Evolutionary conservation across 2,329 filamentous ascomycete species (phyloP).

Genomic region (Aspergillus sp.): DNA sequence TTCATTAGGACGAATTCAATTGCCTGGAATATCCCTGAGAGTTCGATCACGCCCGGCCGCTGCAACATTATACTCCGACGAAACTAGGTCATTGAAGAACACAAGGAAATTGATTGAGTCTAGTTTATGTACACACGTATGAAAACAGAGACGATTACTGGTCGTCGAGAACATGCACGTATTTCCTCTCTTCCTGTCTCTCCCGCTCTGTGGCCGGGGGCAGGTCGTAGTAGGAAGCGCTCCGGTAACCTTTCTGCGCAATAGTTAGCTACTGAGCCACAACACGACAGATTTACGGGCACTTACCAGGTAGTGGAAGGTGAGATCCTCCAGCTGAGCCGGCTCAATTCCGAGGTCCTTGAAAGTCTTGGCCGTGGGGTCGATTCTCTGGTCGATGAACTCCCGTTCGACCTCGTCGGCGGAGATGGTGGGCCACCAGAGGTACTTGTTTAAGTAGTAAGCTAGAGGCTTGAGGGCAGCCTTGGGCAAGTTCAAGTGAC

Average conservation of each 20-base stretch:
- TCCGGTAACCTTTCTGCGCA: slow-evolving; percentile 77
- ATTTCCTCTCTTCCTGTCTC: slow-evolving; percentile 92
- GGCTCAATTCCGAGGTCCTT: slow-evolving; percentile 87
- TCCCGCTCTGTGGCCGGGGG: slow-evolving; percentile 92
- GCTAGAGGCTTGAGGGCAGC: slow-evolving; percentile 67
- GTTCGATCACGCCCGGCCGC: too few species aligned
- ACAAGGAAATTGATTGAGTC: slow-evolving; percentile 30
- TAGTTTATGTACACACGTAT: slow-evolving; percentile 37
- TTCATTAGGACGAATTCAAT: too few species aligned
- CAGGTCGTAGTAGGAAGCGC: slow-evolving; percentile 81
- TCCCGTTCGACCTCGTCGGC: slow-evolving; percentile 85
- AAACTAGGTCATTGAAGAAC: slow-evolving; percentile 10
- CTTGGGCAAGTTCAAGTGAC: slow-evolving; percentile 89
- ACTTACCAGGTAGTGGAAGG: slow-evolving; percentile 88
- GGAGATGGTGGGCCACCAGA: slow-evolving; percentile 85
- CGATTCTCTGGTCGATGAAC: slow-evolving; percentile 87
- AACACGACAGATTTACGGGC: background rate
- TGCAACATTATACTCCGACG: too few species aligned
- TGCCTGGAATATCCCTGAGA: too few species aligned
- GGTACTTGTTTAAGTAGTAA: slow-evolving; percentile 65
- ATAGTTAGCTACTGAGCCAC: slow-evolving; percentile 10
- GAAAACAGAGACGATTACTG: slow-evolving; percentile 50
- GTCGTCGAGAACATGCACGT: slow-evolving; percentile 86
- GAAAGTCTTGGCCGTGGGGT: slow-evolving; percentile 88
- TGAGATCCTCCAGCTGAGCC: slow-evolving; percentile 75